A percentile compares a stretch with the other conserved stretches of the same genome.
These are phyloP conservation scores for Phytopythium mirpurense DNA, from an alignment of 352 stramenopile genomes.

Conservation along the genomic window DNA sequence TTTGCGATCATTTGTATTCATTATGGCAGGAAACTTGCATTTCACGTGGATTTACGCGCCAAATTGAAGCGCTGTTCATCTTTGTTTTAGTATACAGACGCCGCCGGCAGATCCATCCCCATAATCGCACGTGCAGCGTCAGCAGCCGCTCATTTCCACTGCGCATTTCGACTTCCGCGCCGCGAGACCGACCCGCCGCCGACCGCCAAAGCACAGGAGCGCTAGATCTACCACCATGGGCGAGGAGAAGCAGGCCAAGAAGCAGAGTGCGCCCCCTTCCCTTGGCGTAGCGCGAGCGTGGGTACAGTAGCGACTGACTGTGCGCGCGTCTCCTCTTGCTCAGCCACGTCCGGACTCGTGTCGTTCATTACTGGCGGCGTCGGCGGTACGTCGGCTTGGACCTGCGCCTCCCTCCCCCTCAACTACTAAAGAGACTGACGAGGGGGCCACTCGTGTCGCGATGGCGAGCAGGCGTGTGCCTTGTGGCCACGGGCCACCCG, in stretches of 20 bases:
- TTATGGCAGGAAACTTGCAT: slow-evolving; percentile 19
- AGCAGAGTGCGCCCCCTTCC: slow-evolving; percentile 7
- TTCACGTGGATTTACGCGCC: slow-evolving; percentile 7
- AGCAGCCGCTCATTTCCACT: slow-evolving; percentile 3
- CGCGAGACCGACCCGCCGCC: not conserved
- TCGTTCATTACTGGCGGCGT: slow-evolving; percentile 93
- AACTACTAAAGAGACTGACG: no score
- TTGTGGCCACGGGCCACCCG: slow-evolving; percentile 91
- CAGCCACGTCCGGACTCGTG: slow-evolving; percentile 84
- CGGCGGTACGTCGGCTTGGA: slow-evolving; percentile 67
- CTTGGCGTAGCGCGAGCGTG: not conserved
- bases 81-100: slow-evolving; percentile 6
- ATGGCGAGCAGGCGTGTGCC: slow-evolving; percentile 64
- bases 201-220: not conserved
- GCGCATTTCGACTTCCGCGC: slow-evolving; percentile 4
- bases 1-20: not conserved
- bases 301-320: not conserved
- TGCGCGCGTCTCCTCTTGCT: not conserved
- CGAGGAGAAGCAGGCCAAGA: slow-evolving; percentile 34
- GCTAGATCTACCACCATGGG: slow-evolving; percentile 32
- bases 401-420: no score
- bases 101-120: slow-evolving; percentile 14
- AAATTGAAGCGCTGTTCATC: slow-evolving; percentile 7
- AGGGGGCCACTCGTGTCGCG: no score
- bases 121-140: slow-evolving; percentile 28